phyloP scores from a whole-genome alignment of 441 rosid genomes.

The Eutrema salsugineum region DNA sequence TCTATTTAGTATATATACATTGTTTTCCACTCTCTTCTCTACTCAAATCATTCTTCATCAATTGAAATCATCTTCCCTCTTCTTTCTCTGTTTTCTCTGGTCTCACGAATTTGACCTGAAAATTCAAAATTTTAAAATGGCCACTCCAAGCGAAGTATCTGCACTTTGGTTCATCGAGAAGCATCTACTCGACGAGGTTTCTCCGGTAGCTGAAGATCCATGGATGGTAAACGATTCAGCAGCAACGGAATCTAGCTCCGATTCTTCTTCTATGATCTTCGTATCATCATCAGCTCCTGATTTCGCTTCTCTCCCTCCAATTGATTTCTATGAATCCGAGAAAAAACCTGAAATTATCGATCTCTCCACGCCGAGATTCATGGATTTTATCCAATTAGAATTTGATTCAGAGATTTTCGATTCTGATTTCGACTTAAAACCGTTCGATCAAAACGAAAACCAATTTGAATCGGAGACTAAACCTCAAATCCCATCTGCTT shows the following conservation, averaged over 20 bases:
- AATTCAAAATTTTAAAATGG: not conserved
- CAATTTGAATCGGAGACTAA: constrained; percentile 10
- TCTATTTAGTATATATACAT: constrained; percentile 9
- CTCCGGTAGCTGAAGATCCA: constrained; percentile 34
- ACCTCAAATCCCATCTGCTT: not conserved
- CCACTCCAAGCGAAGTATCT: constrained; percentile 33
- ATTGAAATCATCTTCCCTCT: not conserved
- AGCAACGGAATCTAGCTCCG: constrained; percentile 28
- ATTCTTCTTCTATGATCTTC: constrained; percentile 24
- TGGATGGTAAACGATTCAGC: constrained; percentile 18
- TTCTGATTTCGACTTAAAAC: constrained; percentile 9
- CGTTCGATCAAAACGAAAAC: not conserved
- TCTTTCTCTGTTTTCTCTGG: not conserved
- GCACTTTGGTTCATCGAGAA: constrained; percentile 53
- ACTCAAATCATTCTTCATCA: constrained; percentile 18
- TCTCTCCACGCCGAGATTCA: constrained; percentile 29
- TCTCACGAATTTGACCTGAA: not conserved
- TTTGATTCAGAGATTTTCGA: constrained; percentile 4
- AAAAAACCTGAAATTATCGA: constrained; percentile 41
- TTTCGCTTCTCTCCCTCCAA: constrained; percentile 4
- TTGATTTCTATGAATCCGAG: constrained; percentile 29
- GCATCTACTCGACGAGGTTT: constrained; percentile 45
- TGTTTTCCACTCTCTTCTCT: constrained; percentile 33
- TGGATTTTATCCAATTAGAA: constrained; percentile 5
- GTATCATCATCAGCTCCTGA: not conserved